Conservation (phyloP, 805 yeast species). For the Teunomyces panamensis region DNA sequence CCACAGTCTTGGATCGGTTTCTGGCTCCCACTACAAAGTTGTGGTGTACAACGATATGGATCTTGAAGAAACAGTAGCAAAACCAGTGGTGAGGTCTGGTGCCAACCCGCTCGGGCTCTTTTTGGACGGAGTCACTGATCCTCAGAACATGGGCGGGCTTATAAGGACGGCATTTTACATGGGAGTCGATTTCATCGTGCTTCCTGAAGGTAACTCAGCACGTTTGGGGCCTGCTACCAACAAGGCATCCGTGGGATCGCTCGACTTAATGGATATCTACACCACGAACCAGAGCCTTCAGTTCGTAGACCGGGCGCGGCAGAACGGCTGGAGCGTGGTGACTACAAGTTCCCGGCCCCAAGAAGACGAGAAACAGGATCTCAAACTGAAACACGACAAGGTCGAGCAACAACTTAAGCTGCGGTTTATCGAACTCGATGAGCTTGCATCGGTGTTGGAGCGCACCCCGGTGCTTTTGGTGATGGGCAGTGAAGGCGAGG, state of each 20-base stretch:
- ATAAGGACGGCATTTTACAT: constrained; percentile 75
- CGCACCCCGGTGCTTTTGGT: constrained; percentile 65
- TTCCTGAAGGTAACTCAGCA: constrained; percentile 70
- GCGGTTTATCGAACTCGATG: constrained; percentile 34
- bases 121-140: constrained; percentile 79
- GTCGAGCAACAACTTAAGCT: constrained; percentile 20
- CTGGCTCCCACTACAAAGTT: constrained; percentile 15
- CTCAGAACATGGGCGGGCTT: constrained; percentile 85
- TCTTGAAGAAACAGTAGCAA: constrained; percentile 11
- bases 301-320: constrained; percentile 55
- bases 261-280: constrained; percentile 67
- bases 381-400: constrained; percentile 25
- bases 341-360: constrained; percentile 49
- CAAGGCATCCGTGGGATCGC: constrained; percentile 82
- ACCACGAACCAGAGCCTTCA: constrained; percentile 55
- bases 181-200: constrained; percentile 76
- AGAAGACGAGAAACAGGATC: constrained; percentile 16
- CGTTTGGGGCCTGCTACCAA: constrained; percentile 73
- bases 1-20: constrained; percentile 19
- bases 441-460: constrained; percentile 43
- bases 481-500: constrained; percentile 83
- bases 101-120: constrained; percentile 64
- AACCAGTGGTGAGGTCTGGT: constrained; percentile 2
- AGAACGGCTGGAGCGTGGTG: constrained; percentile 69
- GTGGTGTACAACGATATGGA: constrained; percentile 16